phyloP scores from a whole-genome alignment of 2,329 filamentous ascomycete genomes.

The Trichoderma sp. region DNA sequence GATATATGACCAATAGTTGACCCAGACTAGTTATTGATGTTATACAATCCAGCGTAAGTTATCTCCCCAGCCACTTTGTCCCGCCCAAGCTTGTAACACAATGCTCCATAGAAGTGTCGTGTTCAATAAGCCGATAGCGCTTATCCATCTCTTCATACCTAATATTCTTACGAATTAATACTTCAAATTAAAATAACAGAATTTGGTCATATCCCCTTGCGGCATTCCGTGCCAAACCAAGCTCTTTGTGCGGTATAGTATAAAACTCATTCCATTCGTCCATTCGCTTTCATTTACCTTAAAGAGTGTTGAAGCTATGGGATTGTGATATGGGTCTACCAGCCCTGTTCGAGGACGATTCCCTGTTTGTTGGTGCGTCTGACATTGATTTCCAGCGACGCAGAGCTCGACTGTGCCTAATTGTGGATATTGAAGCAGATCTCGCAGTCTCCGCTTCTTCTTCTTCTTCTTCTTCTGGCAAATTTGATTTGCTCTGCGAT shows the following conservation, averaged over 20 bases:
- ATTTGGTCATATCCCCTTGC: background rate
- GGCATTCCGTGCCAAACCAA: background rate
- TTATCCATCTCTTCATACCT: constrained; percentile 26
- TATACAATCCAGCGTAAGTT: background rate
- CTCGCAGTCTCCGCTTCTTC: background rate
- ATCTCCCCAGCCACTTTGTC: background rate
- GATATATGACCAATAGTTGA: background rate
- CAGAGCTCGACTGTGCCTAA: background rate
- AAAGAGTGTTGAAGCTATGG: constrained; percentile 23
- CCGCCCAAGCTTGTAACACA: background rate
- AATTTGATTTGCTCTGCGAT: constrained; percentile 33
- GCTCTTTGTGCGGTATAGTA: background rate
- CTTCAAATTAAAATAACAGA: background rate
- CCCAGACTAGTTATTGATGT: constrained; percentile 2
- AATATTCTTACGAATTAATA: constrained; percentile 14
- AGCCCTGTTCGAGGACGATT: background rate
- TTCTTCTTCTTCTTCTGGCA: background rate
- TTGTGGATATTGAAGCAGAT: background rate
- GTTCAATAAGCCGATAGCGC: background rate
- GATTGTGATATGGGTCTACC: constrained; percentile 11
- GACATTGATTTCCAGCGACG: constrained; percentile 26
- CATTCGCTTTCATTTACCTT: background rate
- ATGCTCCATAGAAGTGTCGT: background rate
- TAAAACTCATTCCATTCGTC: background rate
- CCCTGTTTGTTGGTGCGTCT: constrained; percentile 4